Conservation (phyloP, 139 green algal genomes). For the Chlorokybus atmophyticus region DNA sequence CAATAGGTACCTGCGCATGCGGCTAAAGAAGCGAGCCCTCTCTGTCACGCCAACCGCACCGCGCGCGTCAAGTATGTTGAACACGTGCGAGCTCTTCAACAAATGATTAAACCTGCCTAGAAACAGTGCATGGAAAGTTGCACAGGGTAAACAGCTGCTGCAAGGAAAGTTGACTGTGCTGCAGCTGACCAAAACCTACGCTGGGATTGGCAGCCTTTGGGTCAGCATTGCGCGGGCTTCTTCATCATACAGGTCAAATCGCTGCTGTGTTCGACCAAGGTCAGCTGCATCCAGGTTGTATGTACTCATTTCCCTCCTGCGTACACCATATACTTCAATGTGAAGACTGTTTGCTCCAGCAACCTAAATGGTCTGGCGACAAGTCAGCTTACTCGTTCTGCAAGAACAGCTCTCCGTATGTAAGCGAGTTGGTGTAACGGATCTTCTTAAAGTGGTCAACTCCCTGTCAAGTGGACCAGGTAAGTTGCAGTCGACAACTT, state of each 20-base stretch:
- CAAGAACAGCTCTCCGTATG: slow-evolving; percentile 95
- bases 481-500: too few species aligned
- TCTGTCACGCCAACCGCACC: slow-evolving; percentile 82
- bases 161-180: neutral
- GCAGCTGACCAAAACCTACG: slow-evolving; percentile 18
- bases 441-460: slow-evolving; percentile 98
- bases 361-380: too few species aligned
- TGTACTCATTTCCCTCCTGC: slow-evolving; percentile 26
- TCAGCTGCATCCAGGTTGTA: slow-evolving; percentile 43
- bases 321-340: too few species aligned
- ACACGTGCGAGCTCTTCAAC: slow-evolving; percentile 91
- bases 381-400: slow-evolving; percentile 81
- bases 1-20: slow-evolving; percentile 60
- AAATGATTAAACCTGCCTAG: slow-evolving; percentile 72
- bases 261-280: slow-evolving; percentile 51
- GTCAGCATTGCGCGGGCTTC: slow-evolving; percentile 72
- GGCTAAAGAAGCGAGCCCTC: slow-evolving; percentile 79
- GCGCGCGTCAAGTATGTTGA: slow-evolving; percentile 94
- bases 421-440: slow-evolving; percentile 49
- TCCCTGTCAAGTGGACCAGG: slow-evolving; percentile 42
- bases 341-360: too few species aligned
- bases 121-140: neutral
- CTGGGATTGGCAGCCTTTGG: slow-evolving; percentile 78
- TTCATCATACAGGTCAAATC: slow-evolving; percentile 62
- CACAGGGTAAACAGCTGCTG: neutral